Evolutionary conservation across 2,329 filamentous ascomycete species (phyloP), one percentile per base, ranked within the genome.

Genomic region (Calonectria fujianensis): DNA sequence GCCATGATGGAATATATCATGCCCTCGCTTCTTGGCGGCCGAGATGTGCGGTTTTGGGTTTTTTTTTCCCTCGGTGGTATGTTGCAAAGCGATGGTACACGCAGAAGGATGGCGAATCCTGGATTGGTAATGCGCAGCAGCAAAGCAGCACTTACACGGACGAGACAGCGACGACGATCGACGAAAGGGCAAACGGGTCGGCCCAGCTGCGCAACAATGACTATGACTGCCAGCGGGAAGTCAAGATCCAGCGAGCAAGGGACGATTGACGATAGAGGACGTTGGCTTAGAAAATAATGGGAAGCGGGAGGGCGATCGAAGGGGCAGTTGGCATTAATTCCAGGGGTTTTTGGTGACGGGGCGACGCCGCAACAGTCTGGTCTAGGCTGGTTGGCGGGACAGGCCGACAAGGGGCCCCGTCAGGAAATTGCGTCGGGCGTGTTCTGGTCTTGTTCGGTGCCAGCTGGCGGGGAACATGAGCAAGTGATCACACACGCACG

Each of bases 1-100:
- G 84, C 82, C 84, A 86, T 86, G 75, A 75, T 78, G 67, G 67
- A 74, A 67, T 69, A 27, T 45, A 68, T 51, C 64, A 63, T 66
- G 64, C 57, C 59, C 52, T 74, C n/a, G 72, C 48, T 52, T 64
- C 70, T 24, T 54, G 41, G 20, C 18, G 24, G 63, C 24, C 37
- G 18, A n/a, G 4, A 54, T 35, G 31, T 63, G 65, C 37, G 63
- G 48, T 32, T 61, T 57, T n/a, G 29, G 59, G 45, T 18, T 48
- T 48, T 48, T 48, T 48, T 48, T 48, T 6, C 39, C 41, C 52
- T 50, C 39, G 61, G 50, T 39, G 45, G 51, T 32, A 64, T 41
- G 41, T 31, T 66, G 52, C 37, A 39, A n/a, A 32, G 61, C 24
- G 61, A 29, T 65, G 54, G 24, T 24, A 24, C 66, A 59, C 67